Percentiles rank a stretch among this genome's conserved stretches.
These are phyloP conservation scores for Phytophthora fragariaefolia DNA, from an alignment of 352 stramenopile genomes.

Conservation along the genomic window DNA sequence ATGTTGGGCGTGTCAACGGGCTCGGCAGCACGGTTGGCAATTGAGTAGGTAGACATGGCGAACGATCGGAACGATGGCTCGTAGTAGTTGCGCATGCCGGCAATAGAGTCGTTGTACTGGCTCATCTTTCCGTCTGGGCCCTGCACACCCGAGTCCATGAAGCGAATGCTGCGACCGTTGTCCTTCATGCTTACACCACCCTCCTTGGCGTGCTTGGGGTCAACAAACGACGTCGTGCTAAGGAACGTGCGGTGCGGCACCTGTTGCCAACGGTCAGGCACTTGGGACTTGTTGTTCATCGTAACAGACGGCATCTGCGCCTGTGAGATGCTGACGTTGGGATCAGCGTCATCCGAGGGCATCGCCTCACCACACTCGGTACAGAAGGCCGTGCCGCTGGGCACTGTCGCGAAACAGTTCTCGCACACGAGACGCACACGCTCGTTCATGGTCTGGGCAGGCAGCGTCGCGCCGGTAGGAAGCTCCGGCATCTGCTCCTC, in stretches of 20 bases:
- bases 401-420: slow-evolving; percentile 90
- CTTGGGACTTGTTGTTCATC: slow-evolving; percentile 81
- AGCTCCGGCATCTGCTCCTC: slow-evolving; percentile 78
- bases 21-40: slow-evolving; percentile 87
- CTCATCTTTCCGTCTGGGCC: slow-evolving; percentile 86
- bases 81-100: slow-evolving; percentile 83
- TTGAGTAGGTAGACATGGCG: slow-evolving; percentile 90
- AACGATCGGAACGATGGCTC: slow-evolving; percentile 91
- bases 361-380: slow-evolving; percentile 91
- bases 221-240: slow-evolving; percentile 88
- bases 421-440: slow-evolving; percentile 88
- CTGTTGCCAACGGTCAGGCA: slow-evolving; percentile 85
- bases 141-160: slow-evolving; percentile 87
- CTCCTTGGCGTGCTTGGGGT: slow-evolving; percentile 85
- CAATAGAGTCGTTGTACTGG: slow-evolving; percentile 84
- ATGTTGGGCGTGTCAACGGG: slow-evolving; percentile 91
- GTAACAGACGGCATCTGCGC: slow-evolving; percentile 86
- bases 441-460: slow-evolving; percentile 57
- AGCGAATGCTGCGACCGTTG: slow-evolving; percentile 84
- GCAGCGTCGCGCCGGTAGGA: slow-evolving; percentile 69
- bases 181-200: slow-evolving; percentile 74
- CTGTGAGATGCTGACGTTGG: slow-evolving; percentile 88
- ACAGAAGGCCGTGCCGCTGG: slow-evolving; percentile 84
- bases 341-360: slow-evolving; percentile 71
- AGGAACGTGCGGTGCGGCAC: slow-evolving; percentile 86